A percentile compares a stretch with the other conserved stretches of the same genome.
These are phyloP conservation scores for Austropuccinia psidii DNA, from an alignment of 1,284 basidiomycete genomes.

Conservation along the genomic window DNA sequence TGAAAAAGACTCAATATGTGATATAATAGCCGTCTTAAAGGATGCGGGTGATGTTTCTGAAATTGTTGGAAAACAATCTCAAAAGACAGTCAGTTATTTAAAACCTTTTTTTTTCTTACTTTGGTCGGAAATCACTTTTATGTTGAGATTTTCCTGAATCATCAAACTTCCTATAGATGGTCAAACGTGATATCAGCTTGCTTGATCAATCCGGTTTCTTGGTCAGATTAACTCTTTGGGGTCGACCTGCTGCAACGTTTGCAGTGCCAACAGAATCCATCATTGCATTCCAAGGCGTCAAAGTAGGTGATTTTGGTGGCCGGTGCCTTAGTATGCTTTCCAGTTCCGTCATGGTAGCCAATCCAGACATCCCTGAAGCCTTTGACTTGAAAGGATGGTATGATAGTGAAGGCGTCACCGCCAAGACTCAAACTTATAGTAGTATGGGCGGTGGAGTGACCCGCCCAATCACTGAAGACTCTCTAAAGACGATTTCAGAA, in stretches of 20 bases:
- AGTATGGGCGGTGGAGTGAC: conserved; percentile 50
- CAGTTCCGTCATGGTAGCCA: conserved; percentile 64
- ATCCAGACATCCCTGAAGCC: conserved; percentile 81
- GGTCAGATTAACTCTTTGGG: conserved; percentile 88
- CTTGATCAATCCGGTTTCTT: conserved; percentile 76
- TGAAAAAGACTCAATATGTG: conserved; percentile 68
- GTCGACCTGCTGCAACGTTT: conserved; percentile 84
- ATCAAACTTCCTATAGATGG: conserved; percentile 53
- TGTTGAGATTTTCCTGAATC: neutral
- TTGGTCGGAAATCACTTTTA: neutral
- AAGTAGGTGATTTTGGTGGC: conserved; percentile 90
- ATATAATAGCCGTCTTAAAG: conserved; percentile 76
- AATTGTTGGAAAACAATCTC: conserved; percentile 65
- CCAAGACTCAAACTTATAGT: conserved; percentile 65
- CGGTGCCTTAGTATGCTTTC: conserved; percentile 67
- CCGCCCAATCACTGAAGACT: conserved; percentile 59
- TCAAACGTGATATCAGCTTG: conserved; percentile 77
- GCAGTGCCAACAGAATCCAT: conserved; percentile 57
- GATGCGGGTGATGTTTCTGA: conserved; percentile 63
- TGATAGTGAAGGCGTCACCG: conserved; percentile 59
- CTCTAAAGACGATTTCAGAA: conserved; percentile 68
- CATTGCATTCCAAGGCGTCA: conserved; percentile 89
- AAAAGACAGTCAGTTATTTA: conserved; percentile 56
- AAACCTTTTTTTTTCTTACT: neutral
- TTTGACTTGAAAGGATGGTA: conserved; percentile 84